phyloP scores from a whole-genome alignment of 257 asterid genomes.

The Nicotiana tomentosiformis region DNA sequence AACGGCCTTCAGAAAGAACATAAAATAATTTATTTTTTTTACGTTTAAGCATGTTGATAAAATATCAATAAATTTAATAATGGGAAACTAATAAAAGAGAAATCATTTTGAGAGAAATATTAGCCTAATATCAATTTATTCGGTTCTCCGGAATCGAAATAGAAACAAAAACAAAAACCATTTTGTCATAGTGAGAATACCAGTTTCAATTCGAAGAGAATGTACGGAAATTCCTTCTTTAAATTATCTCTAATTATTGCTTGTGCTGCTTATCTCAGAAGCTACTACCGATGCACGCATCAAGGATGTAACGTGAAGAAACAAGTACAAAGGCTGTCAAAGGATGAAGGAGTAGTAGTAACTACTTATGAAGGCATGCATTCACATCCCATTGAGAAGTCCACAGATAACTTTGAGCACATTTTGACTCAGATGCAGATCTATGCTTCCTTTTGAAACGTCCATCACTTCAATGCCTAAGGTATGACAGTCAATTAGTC shows the following conservation, averaged over 20 bases:
- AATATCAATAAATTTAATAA: too few species aligned
- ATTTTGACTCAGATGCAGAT: constrained; percentile 26
- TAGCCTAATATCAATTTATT: too few species aligned
- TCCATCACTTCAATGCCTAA: neutral
- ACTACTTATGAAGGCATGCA: constrained; percentile 25
- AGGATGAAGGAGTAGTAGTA: constrained; percentile 20
- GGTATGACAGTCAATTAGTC: neutral
- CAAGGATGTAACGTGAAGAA: constrained; percentile 27
- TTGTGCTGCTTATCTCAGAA: constrained; percentile 4
- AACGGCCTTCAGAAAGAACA: too few species aligned
- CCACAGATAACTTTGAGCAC: constrained; percentile 25
- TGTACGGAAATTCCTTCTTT: too few species aligned
- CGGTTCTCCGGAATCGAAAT: too few species aligned
- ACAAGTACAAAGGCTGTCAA: constrained; percentile 27
- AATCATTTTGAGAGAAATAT: too few species aligned
- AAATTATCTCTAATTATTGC: neutral
- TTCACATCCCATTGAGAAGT: constrained; percentile 21
- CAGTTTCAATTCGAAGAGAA: too few species aligned
- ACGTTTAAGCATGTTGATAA: too few species aligned
- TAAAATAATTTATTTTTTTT: too few species aligned
- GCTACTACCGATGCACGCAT: constrained; percentile 22
- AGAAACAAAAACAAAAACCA: too few species aligned
- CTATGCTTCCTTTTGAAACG: constrained; percentile 5
- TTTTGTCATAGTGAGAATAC: too few species aligned
- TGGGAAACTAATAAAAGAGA: too few species aligned